These are phyloP conservation scores for Sporobolomyces pararoseus DNA, from an alignment of 768 basidiomycete species.

Conservation along the genomic window DNA sequence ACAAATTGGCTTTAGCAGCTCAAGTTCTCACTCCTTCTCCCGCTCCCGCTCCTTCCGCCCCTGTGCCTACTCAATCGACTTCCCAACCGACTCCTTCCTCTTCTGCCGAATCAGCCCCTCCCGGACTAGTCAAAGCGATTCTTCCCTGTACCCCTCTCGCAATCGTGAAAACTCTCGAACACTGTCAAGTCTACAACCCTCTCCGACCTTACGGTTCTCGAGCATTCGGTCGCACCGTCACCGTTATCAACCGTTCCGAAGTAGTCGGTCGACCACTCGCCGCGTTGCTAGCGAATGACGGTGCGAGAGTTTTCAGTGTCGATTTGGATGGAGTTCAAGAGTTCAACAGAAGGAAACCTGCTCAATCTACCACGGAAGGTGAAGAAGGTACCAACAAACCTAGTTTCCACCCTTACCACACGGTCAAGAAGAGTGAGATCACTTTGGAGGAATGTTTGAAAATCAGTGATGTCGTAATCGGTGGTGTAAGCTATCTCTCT, in stretches of 20 bases:
- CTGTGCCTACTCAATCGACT: constrained; percentile 55
- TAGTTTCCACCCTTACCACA: constrained; percentile 77
- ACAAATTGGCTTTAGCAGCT: constrained; percentile 57
- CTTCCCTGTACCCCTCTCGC: constrained; percentile 96
- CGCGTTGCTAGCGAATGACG: constrained; percentile 90
- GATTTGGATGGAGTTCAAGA: constrained; percentile 97
- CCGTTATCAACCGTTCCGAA: constrained; percentile 96
- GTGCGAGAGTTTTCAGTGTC: constrained; percentile 88
- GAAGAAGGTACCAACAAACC: constrained; percentile 49
- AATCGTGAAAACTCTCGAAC: constrained; percentile 90
- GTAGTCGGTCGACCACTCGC: constrained; percentile 97
- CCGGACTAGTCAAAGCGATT: constrained; percentile 89
- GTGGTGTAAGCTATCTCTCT: constrained; percentile 46
- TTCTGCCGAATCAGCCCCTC: constrained; percentile 54
- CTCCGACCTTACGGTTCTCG: constrained; percentile 90
- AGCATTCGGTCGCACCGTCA: constrained; percentile 85
- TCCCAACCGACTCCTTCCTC: constrained; percentile 38
- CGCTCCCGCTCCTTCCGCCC: constrained; percentile 52
- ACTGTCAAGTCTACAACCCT: constrained; percentile 85
- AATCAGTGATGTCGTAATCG: constrained; percentile 85
- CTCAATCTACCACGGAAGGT: constrained; percentile 4
- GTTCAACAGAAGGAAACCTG: constrained; percentile 63
- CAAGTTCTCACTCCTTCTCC: constrained; percentile 45
- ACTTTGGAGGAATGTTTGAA: constrained; percentile 75
- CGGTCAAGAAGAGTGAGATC: constrained; percentile 65